Conservation (phyloP, 768 basidiomycete genomes). For the Fomitopsis serialis region DNA sequence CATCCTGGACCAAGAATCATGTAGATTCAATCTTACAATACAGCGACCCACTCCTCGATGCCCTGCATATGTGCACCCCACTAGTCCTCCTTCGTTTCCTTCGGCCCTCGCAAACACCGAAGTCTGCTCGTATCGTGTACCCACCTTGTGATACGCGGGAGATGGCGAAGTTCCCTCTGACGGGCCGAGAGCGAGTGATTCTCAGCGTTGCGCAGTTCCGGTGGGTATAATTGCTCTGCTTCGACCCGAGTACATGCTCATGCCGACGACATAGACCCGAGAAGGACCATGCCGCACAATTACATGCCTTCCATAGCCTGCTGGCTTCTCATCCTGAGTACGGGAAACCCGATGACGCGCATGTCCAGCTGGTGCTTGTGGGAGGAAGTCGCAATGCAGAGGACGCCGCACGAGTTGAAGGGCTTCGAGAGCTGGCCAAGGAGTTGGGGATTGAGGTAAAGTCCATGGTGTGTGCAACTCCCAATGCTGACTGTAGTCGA, state of each 20-base stretch:
- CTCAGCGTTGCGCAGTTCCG: conserved; percentile 92
- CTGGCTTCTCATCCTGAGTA: conserved; percentile 58
- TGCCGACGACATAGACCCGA: conserved; percentile 58
- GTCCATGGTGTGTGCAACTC: conserved; percentile 12
- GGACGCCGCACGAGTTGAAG: conserved; percentile 66
- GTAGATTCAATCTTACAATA: conserved; percentile 66
- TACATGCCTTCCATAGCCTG: conserved; percentile 62
- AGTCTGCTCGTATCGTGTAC: conserved; percentile 57
- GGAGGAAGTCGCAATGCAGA: conserved; percentile 80
- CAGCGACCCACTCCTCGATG: conserved; percentile 43
- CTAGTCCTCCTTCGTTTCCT: conserved; percentile 29
- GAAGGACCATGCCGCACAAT: conserved; percentile 84
- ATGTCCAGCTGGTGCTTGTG: conserved; percentile 65
- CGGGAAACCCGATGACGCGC: conserved; percentile 16
- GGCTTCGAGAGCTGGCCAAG: conserved; percentile 49
- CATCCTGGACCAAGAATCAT: conserved; percentile 89
- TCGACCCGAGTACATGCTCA: neutral
- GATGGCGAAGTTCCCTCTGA: conserved; percentile 52
- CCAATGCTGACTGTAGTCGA: neutral
- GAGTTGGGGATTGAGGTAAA: conserved; percentile 61
- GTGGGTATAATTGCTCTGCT: conserved; percentile 35
- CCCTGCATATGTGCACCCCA: conserved; percentile 38
- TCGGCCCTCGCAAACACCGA: conserved; percentile 7
- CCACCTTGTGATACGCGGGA: conserved; percentile 88
- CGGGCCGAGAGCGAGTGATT: conserved; percentile 55